Conservation (phyloP, 2,329 filamentous ascomycete species). For the Penicillium sp. region DNA sequence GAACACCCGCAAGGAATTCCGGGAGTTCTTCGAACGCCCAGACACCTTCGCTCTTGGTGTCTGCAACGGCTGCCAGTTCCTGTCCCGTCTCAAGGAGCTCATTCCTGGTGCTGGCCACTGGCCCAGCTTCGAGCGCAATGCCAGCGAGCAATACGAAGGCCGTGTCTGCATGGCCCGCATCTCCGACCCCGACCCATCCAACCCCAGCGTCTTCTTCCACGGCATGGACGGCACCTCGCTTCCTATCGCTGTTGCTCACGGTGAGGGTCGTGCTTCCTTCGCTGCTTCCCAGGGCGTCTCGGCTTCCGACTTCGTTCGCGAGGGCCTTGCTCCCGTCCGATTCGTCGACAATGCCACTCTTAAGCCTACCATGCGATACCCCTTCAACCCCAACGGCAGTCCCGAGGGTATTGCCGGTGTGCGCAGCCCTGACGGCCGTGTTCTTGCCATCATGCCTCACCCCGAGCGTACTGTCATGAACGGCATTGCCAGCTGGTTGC, state of each 20-base stretch:
- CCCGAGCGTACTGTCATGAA: slow-evolving; percentile 84
- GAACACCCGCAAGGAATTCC: slow-evolving; percentile 71
- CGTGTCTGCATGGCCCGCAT: slow-evolving; percentile 82
- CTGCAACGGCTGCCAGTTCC: slow-evolving; percentile 97
- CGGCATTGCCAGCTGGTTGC: slow-evolving; percentile 72
- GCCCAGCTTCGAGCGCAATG: slow-evolving; percentile 83
- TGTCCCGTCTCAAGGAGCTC: slow-evolving; percentile 74
- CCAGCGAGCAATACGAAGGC: slow-evolving; percentile 83
- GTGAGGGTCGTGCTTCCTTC: slow-evolving; percentile 80
- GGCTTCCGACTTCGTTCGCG: slow-evolving; percentile 53
- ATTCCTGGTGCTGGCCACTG: slow-evolving; percentile 79
- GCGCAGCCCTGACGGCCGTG: slow-evolving; percentile 70
- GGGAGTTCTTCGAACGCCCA: slow-evolving; percentile 76
- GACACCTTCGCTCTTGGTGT: slow-evolving; percentile 93
- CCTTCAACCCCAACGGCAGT: slow-evolving; percentile 84
- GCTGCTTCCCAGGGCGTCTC: slow-evolving; percentile 47
- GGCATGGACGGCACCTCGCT: slow-evolving; percentile 79
- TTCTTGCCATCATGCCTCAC: slow-evolving; percentile 89
- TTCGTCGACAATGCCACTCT: slow-evolving; percentile 78
- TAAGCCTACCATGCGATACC: slow-evolving; percentile 74
- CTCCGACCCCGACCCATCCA: slow-evolving; percentile 54
- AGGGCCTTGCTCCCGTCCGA: slow-evolving; percentile 69
- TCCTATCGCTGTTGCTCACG: slow-evolving; percentile 85
- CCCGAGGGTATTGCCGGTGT: slow-evolving; percentile 78
- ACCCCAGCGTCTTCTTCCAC: slow-evolving; percentile 78